phyloP scores from a whole-genome alignment of 2,329 filamentous ascomycete species.

The Nannizziopsis barbatae region DNA sequence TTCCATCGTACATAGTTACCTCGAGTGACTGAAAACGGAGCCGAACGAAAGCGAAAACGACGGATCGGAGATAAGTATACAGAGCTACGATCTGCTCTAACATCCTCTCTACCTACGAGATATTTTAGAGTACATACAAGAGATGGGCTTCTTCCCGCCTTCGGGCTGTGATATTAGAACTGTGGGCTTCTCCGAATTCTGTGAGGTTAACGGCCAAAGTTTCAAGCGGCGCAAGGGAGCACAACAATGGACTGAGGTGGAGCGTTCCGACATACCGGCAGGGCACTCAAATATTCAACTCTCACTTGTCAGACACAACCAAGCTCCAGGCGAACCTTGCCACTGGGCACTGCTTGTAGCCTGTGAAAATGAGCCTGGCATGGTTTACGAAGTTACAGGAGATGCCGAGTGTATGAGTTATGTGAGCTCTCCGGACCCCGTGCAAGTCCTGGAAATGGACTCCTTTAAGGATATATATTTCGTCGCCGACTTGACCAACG shows the following conservation, averaged over 20 bases:
- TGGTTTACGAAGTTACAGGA: slow-evolving; percentile 21
- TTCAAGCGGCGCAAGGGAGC: slow-evolving; percentile 15
- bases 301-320: slow-evolving; percentile 17
- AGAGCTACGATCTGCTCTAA: too few species aligned
- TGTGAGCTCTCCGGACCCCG: slow-evolving; percentile 11
- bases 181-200: slow-evolving; percentile 16
- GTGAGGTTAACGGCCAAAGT: slow-evolving; percentile 15
- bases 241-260: slow-evolving; percentile 14
- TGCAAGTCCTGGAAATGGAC: slow-evolving; percentile 12
- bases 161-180: slow-evolving; percentile 7
- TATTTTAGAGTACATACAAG: background rate
- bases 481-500: slow-evolving; percentile 15
- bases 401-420: slow-evolving; percentile 21
- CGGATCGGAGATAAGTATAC: too few species aligned
- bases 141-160: slow-evolving; percentile 5
- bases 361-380: slow-evolving; percentile 19
- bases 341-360: slow-evolving; percentile 21
- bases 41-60: too few species aligned
- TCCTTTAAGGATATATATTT: slow-evolving; percentile 16
- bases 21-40: too few species aligned
- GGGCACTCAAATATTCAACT: slow-evolving; percentile 11
- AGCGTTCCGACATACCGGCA: background rate
- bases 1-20: too few species aligned
- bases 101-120: too few species aligned
- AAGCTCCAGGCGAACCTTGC: slow-evolving; percentile 15